Percentiles rank a stretch among this genome's conserved stretches.
Evolutionary conservation across 805 yeast genomes (phyloP).

Genomic region (Blastobotrys terrestris): DNA sequence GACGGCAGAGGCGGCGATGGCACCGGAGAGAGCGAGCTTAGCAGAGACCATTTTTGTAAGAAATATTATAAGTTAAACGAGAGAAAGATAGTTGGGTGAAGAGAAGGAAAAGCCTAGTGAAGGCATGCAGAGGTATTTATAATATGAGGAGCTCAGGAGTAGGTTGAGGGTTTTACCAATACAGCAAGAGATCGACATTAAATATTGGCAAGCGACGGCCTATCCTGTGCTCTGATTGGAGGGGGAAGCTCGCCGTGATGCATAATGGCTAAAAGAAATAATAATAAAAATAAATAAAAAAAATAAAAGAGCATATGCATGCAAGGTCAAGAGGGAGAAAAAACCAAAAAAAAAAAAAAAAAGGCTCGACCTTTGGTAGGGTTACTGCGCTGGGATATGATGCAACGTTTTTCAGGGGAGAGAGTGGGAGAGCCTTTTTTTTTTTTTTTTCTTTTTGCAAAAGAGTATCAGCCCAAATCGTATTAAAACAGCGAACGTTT

Average conservation of each 20-base stretch:
- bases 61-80: neutral
- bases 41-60: slow-evolving; percentile 10
- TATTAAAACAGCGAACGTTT: too few relatives aligned
- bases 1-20: slow-evolving; percentile 17
- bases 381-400: too few relatives aligned
- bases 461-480: too few relatives aligned
- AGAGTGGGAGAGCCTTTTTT: neutral
- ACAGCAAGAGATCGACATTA: neutral
- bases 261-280: neutral
- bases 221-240: neutral
- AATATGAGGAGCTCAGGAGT: neutral
- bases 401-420: neutral
- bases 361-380: too few relatives aligned
- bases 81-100: neutral
- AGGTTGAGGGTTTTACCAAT: neutral
- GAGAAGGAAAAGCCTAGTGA: neutral
- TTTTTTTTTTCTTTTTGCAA: too few relatives aligned
- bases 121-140: neutral
- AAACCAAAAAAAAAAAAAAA: too few relatives aligned
- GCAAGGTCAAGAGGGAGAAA: neutral
- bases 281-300: too few relatives aligned
- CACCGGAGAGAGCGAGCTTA: slow-evolving; percentile 19
- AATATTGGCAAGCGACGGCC: too few relatives aligned
- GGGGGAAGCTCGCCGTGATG: neutral
- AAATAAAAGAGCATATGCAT: neutral